A percentile compares a stretch with the other conserved stretches of the same genome.
phyloP scores from a whole-genome alignment of 345 rosid genomes.

The Arabis hirsuta region DNA sequence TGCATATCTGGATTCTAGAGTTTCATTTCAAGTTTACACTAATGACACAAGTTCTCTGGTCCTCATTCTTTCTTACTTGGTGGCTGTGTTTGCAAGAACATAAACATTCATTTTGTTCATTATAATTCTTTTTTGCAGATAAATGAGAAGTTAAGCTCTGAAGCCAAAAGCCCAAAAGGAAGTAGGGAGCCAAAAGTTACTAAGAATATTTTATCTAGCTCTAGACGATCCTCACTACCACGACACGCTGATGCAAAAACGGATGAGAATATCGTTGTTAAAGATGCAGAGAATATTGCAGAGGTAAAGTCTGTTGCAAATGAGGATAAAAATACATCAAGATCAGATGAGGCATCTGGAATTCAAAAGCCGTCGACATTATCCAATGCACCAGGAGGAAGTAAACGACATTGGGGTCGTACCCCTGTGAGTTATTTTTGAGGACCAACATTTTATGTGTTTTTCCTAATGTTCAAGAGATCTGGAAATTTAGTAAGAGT shows the following conservation, averaged over 20 bases:
- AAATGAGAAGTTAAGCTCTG: conserved; percentile 45
- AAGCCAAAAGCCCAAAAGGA: conserved; percentile 46
- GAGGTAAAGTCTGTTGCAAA: conserved; percentile 40
- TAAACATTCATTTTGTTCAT: conserved; percentile 3
- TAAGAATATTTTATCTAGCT: conserved; percentile 47
- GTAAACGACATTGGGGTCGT: conserved; percentile 63
- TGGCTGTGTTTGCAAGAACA: conserved; percentile 10
- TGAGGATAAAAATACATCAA: conserved; percentile 40
- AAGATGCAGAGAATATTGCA: conserved; percentile 16
- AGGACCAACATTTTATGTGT: background rate
- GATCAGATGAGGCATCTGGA: conserved; percentile 38
- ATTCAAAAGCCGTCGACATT: conserved; percentile 49
- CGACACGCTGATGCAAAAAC: conserved; percentile 38
- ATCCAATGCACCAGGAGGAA: conserved; percentile 48
- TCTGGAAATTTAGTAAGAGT: conserved; percentile 1
- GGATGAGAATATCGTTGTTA: conserved; percentile 37
- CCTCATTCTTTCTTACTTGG: conserved; percentile 18
- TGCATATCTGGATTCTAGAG: conserved; percentile 9
- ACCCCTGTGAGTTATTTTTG: conserved; percentile 64
- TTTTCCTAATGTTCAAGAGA: background rate
- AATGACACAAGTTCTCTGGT: conserved; percentile 15
- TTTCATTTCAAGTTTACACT: conserved; percentile 17
- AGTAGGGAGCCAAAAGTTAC: conserved; percentile 41
- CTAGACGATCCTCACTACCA: conserved; percentile 42
- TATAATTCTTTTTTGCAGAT: conserved; percentile 50